A percentile compares a stretch with the other conserved stretches of the same genome.
These are phyloP conservation scores for Corynespora cassiicola DNA, from an alignment of 2,329 filamentous ascomycete genomes.

Conservation along the genomic window DNA sequence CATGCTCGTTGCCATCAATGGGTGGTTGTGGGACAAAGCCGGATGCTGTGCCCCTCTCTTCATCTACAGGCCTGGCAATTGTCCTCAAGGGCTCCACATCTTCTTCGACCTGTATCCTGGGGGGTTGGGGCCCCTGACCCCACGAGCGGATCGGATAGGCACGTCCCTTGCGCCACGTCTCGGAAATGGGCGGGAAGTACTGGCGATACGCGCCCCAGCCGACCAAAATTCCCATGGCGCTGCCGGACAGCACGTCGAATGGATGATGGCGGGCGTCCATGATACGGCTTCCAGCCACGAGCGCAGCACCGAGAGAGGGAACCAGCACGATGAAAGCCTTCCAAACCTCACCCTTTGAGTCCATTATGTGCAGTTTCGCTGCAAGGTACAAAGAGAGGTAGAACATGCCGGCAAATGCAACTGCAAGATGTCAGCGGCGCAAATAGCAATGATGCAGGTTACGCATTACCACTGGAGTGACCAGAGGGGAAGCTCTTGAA, in stretches of 20 bases:
- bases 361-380: constrained; percentile 66
- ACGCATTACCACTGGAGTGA: constrained; percentile 58
- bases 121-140: constrained; percentile 55
- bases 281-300: constrained; percentile 64
- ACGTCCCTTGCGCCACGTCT: constrained; percentile 64
- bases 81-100: constrained; percentile 38
- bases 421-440: constrained; percentile 44
- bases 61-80: constrained; percentile 33
- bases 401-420: constrained; percentile 65
- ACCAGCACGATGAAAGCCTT: constrained; percentile 62
- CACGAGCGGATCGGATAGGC: constrained; percentile 65
- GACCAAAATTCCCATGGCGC: constrained; percentile 58
- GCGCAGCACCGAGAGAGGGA: constrained; percentile 60
- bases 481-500: constrained; percentile 66
- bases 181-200: constrained; percentile 64
- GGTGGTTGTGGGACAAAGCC: constrained; percentile 34
- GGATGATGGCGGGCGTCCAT: constrained; percentile 69
- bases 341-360: constrained; percentile 67
- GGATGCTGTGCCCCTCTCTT: constrained; percentile 39
- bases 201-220: constrained; percentile 63
- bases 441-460: background rate
- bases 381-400: constrained; percentile 66
- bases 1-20: constrained; percentile 22
- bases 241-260: constrained; percentile 66
- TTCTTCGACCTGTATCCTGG: constrained; percentile 34